Base-by-base conservation (phyloP, 2,329 filamentous ascomycete genomes). In the Sclerotinia minor region DNA sequence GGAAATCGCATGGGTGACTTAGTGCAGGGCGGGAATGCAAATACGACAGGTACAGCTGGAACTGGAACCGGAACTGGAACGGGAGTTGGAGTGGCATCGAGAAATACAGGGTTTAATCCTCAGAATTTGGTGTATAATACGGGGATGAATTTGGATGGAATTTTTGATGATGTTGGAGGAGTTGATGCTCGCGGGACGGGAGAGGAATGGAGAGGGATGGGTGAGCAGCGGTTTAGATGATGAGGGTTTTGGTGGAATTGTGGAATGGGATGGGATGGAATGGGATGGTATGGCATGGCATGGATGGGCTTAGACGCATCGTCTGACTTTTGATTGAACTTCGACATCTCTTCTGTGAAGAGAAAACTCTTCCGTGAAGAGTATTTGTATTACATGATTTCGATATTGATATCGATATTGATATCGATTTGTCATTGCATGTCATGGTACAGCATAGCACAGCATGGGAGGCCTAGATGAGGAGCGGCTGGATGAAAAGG, bases 101-200 rank as follows among this genome's bases (percentile, higher is more conserved):
- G 19, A 13, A 17, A 29, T 35, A n/a, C 58, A 32, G 58, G 58
- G 21, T 60, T 60, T 2, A 47, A 49, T 35, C 58, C 58, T 21
- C 58, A 60, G 26, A 60, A 13, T 32, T 35, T 60, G 58, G 41
- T 60, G 11, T 60, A 49, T 24, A 60, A 47, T 32, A 47, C 58
- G 44, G 57, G 45, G 21, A 49, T 61, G 44, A 49, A 32, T 24
- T 49, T 61, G 44, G 58, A 61, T 47, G 58, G 44, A n/a, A 61
- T 60, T n/a, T 60, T 60, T n/a, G 44, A 60, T 60, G 32, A 47
- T 60, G 26, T 47, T 35, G 58, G 44, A 26, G 13, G 11, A n/a
- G n/a, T n/a, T 32, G 58, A 29, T 9, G 0, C 41, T 4, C 58
- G 44, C 8, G 58, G 44, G 45, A 17, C 57, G 21, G 58, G 41